Percentiles rank a stretch among this genome's conserved stretches.
phyloP scores from a whole-genome alignment of 352 stramenopile species.

The Peronospora tabacina region DNA sequence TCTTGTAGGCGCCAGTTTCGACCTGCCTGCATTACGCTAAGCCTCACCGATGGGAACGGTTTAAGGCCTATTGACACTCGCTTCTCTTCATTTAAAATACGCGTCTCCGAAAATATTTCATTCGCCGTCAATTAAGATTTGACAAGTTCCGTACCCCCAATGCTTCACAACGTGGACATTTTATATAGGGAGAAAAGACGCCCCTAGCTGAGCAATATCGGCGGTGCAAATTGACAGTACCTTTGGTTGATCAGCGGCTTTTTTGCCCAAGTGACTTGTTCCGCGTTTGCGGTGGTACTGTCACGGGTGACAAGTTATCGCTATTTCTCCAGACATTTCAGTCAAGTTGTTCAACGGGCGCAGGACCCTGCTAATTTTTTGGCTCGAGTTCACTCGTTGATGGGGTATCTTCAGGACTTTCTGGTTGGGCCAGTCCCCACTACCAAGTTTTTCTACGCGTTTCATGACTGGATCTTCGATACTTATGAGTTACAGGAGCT shows the following conservation, averaged over 20 bases:
- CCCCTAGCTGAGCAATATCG: not conserved
- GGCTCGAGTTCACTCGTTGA: not conserved
- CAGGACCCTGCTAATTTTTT: not conserved
- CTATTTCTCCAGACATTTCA: not conserved
- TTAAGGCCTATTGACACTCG: not conserved
- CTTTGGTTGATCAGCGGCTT: not conserved
- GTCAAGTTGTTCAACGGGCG: not conserved
- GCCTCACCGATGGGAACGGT: not conserved
- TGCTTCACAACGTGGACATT: not conserved
- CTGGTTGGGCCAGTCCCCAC: not conserved
- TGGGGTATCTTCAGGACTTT: not conserved
- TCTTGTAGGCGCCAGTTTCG: not conserved
- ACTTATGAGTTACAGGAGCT: not conserved
- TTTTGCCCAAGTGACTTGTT: not conserved
- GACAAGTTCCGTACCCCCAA: not conserved
- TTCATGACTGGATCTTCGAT: not conserved
- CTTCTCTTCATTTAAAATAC: slow-evolving; percentile 1
- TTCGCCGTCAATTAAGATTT: not conserved
- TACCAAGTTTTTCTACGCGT: not conserved
- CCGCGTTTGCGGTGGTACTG: not conserved
- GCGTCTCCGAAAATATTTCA: not conserved
- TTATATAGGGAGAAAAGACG: not conserved
- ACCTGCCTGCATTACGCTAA: not conserved
- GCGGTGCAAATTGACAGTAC: not conserved
- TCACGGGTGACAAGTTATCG: not conserved